Percentiles rank a stretch among this genome's conserved stretches.
Conservation (phyloP, 2,329 filamentous ascomycete species). For the Pseudogymnoascus sp. region DNA sequence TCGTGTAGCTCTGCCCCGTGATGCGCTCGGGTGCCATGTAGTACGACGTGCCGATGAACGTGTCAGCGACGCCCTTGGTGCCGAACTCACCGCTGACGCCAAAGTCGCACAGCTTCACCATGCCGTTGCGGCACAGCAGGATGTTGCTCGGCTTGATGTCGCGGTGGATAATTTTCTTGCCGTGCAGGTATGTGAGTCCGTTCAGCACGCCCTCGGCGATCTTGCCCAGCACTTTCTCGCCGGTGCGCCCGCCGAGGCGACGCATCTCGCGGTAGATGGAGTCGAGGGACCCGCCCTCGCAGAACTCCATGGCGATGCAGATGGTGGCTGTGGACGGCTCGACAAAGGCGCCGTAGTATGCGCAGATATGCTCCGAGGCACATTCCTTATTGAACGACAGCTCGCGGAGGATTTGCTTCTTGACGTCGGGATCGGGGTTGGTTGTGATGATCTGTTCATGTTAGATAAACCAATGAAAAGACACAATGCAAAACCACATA, state of each 20-base stretch:
- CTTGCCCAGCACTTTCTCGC: constrained; percentile 95
- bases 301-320: constrained; percentile 98
- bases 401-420: constrained; percentile 96
- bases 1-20: constrained; percentile 94
- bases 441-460: constrained; percentile 80
- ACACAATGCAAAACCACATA: constrained; percentile 34
- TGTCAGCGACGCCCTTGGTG: constrained; percentile 96
- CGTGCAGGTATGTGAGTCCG: constrained; percentile 89
- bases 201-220: constrained; percentile 91
- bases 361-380: constrained; percentile 90
- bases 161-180: constrained; percentile 93
- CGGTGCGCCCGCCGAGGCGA: constrained; percentile 85
- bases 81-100: constrained; percentile 96
- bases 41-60: constrained; percentile 96
- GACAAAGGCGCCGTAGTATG: constrained; percentile 95
- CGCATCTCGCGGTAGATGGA: constrained; percentile 97
- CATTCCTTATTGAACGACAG: constrained; percentile 97
- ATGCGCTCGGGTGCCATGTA: constrained; percentile 99
- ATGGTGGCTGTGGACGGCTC: constrained; percentile 95
- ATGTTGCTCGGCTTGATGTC: constrained; percentile 99
- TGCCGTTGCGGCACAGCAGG: constrained; percentile 79
- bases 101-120: constrained; percentile 97
- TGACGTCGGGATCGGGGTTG: constrained; percentile 93
- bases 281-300: constrained; percentile 90
- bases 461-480: constrained; percentile 18